Percentiles rank a stretch among this genome's conserved stretches.
Conservation (phyloP, 2,329 filamentous ascomycete genomes). For the Westerdykella sp. region DNA sequence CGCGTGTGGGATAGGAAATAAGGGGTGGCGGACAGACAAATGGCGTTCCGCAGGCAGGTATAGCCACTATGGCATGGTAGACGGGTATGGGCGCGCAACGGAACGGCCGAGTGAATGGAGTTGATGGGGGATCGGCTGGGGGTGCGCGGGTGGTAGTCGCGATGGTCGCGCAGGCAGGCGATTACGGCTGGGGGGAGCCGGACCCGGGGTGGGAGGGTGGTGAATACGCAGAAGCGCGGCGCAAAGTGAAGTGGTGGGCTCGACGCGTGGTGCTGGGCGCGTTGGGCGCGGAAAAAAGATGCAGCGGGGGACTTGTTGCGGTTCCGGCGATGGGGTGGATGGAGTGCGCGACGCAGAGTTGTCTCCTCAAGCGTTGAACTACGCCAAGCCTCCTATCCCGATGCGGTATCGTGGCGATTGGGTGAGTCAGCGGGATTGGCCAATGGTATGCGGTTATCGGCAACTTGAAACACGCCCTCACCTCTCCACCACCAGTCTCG, state of each 20-base stretch:
- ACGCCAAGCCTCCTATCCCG: no score
- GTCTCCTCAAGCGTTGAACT: no score
- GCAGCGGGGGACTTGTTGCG: constrained; percentile 24
- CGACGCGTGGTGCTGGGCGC: constrained; percentile 32
- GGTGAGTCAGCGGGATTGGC: no score
- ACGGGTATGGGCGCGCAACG: constrained; percentile 22
- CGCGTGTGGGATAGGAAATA: constrained; percentile 7
- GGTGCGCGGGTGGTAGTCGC: constrained; percentile 18
- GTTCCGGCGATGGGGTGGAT: constrained; percentile 27
- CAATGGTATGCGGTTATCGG: no score
- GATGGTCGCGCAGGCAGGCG: constrained; percentile 26
- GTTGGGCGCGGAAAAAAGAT: constrained; percentile 33
- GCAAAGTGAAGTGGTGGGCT: constrained; percentile 13
- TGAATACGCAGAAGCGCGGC: constrained; percentile 24
- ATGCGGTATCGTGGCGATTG: no score
- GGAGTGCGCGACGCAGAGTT: no score
- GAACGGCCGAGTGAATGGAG: constrained; percentile 21
- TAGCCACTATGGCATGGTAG: constrained; percentile 34
- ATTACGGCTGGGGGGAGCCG: constrained; percentile 21
- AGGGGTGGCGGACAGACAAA: constrained; percentile 13
- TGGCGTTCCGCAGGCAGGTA: constrained; percentile 14
- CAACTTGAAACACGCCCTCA: no score
- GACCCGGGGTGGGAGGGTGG: constrained; percentile 21
- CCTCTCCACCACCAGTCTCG: no score
- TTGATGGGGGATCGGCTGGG: constrained; percentile 29